Conservation (phyloP, 257 asterid genomes). For the Petunia axillaris region DNA sequence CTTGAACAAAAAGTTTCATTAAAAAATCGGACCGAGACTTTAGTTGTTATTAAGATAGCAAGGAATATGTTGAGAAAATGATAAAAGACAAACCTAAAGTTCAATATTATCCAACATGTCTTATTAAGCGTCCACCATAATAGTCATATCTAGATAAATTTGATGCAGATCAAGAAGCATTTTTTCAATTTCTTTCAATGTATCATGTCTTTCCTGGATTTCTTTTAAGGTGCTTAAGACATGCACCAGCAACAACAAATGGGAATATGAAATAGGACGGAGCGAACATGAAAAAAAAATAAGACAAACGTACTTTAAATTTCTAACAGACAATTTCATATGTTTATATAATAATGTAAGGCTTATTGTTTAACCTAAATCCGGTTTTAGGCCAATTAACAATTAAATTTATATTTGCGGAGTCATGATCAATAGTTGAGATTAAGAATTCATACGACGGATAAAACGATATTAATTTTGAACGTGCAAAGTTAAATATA, state of each 20-base stretch:
- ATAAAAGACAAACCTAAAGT: slow-evolving; percentile 56
- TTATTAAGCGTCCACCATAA: slow-evolving; percentile 86
- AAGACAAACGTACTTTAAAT: neutral
- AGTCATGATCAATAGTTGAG: too few species aligned
- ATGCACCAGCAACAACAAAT: slow-evolving; percentile 32
- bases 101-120: slow-evolving; percentile 84
- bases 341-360: too few species aligned
- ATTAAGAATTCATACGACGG: too few species aligned
- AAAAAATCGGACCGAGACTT: neutral
- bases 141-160: slow-evolving; percentile 85
- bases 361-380: too few species aligned
- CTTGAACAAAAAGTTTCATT: slow-evolving; percentile 49
- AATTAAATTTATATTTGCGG: too few species aligned
- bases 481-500: too few species aligned
- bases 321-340: neutral
- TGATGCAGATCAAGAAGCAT: slow-evolving; percentile 85
- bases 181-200: slow-evolving; percentile 83
- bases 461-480: too few species aligned
- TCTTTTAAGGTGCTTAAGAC: slow-evolving; percentile 74
- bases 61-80: neutral
- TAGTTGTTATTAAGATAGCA: neutral
- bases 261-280: neutral
- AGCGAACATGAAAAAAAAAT: neutral
- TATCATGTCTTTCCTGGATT: slow-evolving; percentile 90
- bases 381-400: too few species aligned